A percentile compares a stretch with the other conserved stretches of the same genome.
Evolutionary conservation across 768 basidiomycete genomes (phyloP).

Genomic region (Lactarius pseudohatsudake): DNA sequence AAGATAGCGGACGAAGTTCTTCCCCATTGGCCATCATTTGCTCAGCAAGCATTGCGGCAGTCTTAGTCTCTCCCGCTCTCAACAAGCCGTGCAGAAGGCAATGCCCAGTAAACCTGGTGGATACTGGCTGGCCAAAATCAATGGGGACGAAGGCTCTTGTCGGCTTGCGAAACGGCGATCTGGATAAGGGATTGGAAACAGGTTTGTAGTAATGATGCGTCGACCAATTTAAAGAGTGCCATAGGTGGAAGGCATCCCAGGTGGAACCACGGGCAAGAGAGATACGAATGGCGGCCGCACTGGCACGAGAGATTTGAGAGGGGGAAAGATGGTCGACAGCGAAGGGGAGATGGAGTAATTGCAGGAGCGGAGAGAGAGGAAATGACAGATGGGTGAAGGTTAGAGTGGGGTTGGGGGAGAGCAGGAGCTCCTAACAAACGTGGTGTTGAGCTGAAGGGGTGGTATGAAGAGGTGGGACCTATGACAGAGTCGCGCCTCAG

Average conservation of each 20-base stretch:
- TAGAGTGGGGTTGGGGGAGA: neutral
- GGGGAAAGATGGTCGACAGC: slow-evolving; percentile 18
- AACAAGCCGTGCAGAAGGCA: slow-evolving; percentile 63
- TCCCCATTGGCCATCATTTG: slow-evolving; percentile 56
- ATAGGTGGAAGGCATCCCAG: slow-evolving; percentile 28
- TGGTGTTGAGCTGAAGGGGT: neutral
- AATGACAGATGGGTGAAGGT: neutral
- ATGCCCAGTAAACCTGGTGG: slow-evolving; percentile 63
- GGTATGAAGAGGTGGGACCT: neutral
- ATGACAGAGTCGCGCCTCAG: neutral
- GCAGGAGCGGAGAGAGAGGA: slow-evolving; percentile 17
- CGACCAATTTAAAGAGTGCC: slow-evolving; percentile 29
- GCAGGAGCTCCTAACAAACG: neutral
- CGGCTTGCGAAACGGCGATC: slow-evolving; percentile 25
- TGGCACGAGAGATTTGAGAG: slow-evolving; percentile 27
- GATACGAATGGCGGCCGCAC: slow-evolving; percentile 25
- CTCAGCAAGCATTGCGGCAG: slow-evolving; percentile 50
- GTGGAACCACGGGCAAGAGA: slow-evolving; percentile 19
- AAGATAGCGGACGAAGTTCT: slow-evolving; percentile 47
- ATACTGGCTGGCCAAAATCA: slow-evolving; percentile 49
- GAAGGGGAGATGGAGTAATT: slow-evolving; percentile 17
- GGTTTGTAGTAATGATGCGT: slow-evolving; percentile 17
- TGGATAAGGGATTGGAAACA: slow-evolving; percentile 27
- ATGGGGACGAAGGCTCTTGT: slow-evolving; percentile 41
- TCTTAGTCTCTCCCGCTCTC: slow-evolving; percentile 47